A percentile compares a stretch with the other conserved stretches of the same genome.
phyloP scores from a whole-genome alignment of 371 early-diverging fungal genomes.

The Actinomucor elegans region DNA sequence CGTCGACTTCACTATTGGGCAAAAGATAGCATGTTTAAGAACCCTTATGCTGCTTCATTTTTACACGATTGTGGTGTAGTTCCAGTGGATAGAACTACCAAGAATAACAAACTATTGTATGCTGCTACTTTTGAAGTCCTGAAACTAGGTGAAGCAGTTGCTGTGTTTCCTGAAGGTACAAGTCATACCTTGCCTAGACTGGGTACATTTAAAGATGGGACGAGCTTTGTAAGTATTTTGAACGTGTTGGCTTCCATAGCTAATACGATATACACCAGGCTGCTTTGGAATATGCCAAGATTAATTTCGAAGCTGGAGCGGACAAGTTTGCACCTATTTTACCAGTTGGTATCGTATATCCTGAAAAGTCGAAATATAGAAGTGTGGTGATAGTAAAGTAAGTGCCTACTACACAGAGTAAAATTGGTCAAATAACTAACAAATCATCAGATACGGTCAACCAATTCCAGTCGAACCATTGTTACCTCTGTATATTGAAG shows the following conservation, averaged over 20 bases:
- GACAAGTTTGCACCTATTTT: constrained; percentile 34
- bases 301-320: constrained; percentile 28
- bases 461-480: constrained; percentile 52
- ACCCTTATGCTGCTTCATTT: constrained; percentile 38
- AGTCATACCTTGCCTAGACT: constrained; percentile 50
- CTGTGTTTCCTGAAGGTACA: constrained; percentile 62
- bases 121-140: constrained; percentile 49
- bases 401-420: constrained; percentile 2
- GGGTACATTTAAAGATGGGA: constrained; percentile 48
- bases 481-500: constrained; percentile 40
- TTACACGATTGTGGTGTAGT: constrained; percentile 52
- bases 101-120: constrained; percentile 52
- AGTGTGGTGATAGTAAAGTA: constrained; percentile 54
- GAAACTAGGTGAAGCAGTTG: constrained; percentile 50
- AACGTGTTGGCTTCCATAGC: no score
- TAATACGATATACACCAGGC: no score
- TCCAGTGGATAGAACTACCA: constrained; percentile 58
- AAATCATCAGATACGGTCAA: constrained; percentile 41
- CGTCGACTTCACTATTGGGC: constrained; percentile 62
- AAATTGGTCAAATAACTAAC: background rate
- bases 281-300: constrained; percentile 53
- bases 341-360: constrained; percentile 59
- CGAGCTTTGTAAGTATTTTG: constrained; percentile 42
- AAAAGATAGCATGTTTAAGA: constrained; percentile 52
- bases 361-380: constrained; percentile 58